These are phyloP conservation scores for Candida methanosorbosa DNA, from an alignment of 805 yeast species.

Conservation along the genomic window DNA sequence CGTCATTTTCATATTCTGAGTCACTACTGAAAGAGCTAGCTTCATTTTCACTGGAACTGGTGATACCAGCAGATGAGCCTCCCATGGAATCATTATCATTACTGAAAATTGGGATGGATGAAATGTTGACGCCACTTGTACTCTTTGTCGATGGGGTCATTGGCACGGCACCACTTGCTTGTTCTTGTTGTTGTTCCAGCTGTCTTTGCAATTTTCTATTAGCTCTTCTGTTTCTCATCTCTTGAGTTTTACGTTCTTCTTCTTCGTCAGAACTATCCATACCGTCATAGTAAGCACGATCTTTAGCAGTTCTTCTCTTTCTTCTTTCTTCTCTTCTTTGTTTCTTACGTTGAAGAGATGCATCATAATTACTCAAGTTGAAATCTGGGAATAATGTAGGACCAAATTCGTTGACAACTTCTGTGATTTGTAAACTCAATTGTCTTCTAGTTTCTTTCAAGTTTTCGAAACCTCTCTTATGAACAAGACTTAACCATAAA, in stretches of 20 bases:
- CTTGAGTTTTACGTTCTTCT: slow-evolving; percentile 41
- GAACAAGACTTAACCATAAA: slow-evolving; percentile 53
- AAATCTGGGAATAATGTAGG: slow-evolving; percentile 85
- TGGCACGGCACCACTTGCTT: slow-evolving; percentile 15
- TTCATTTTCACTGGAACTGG: slow-evolving; percentile 21
- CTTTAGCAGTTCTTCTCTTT: slow-evolving; percentile 10
- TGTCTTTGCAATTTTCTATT: too few relatives aligned
- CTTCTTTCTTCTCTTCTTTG: slow-evolving; percentile 17
- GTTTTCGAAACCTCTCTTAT: slow-evolving; percentile 46
- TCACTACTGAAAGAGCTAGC: slow-evolving; percentile 5
- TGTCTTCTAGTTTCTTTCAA: slow-evolving; percentile 54
- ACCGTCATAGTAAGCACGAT: slow-evolving; percentile 5
- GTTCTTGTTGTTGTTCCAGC: too few relatives aligned
- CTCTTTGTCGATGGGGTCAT: slow-evolving; percentile 31
- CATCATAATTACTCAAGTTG: slow-evolving; percentile 42
- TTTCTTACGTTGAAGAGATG: slow-evolving; percentile 25
- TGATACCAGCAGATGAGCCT: slow-evolving; percentile 21
- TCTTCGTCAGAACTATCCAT: slow-evolving; percentile 34
- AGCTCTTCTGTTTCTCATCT: slow-evolving; percentile 34
- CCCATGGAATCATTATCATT: slow-evolving; percentile 27
- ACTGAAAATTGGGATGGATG: slow-evolving; percentile 45
- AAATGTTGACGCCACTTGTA: too few relatives aligned
- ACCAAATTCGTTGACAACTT: slow-evolving; percentile 70
- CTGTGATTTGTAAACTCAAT: slow-evolving; percentile 68
- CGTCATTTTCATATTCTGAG: slow-evolving; percentile 7